Evolutionary conservation across 768 basidiomycete genomes (phyloP), one percentile per base, ranked within the genome.

Genomic region (Suillus cothurnatus): DNA sequence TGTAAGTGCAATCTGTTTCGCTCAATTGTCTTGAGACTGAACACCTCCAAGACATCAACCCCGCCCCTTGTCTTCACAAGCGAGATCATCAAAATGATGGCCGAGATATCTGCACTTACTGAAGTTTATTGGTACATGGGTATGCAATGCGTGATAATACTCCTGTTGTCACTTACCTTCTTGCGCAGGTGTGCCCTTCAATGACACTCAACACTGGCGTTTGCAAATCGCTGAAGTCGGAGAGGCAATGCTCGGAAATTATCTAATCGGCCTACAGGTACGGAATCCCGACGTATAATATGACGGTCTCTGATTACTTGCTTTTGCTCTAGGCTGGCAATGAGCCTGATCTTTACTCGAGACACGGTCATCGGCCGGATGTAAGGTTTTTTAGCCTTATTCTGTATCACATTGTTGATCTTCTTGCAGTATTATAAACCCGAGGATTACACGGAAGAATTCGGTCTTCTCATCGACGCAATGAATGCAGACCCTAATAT

Each of bases 291-390:
- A 45, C 43, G 11, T n/a, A 36, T 31, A 26, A 36, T 32, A 8
- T 21, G 26, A 26, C 14, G 4, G 19, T 36, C 14, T 47, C 11
- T 28, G 17, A 15, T 15, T 49, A 11, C 32, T 41, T 41, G 31
- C 26, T 41, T 41, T 58, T 19, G 8, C 36, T 39, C 9, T 88
- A 91, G 72, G 84, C 87, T 1, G 91, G 88, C 3, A 92, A 93
- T 72, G 92, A 93, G 76, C 92, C 91, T 19, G 92, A 94, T 79
- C 83, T 92, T 67, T 94, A 89, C 68, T 76, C 81, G 12, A 79
- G 77, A 41, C 80, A 81, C 66, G 73, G 76, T 15, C 79, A 79
- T 53, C 75, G 81, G 23, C 63, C 71, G 0, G 64, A 61, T 1
- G 70, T 71, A 45, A 14, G 63, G 53, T 28, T 26, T n/a, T 32